Evolutionary conservation across 768 basidiomycete species (phyloP).

Genomic region (Nidularia sp.): DNA sequence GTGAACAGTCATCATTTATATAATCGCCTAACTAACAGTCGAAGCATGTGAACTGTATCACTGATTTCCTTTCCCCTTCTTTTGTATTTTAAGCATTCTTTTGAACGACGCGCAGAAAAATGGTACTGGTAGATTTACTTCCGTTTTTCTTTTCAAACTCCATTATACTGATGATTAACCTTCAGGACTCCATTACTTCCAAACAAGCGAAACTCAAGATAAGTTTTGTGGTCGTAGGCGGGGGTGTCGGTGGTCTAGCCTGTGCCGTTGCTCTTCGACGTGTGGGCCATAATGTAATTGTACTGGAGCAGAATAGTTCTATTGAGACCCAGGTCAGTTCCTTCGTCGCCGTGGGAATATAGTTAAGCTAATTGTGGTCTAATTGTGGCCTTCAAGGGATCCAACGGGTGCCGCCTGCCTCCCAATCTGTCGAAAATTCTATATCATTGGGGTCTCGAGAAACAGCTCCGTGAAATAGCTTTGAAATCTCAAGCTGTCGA

Average conservation of each 20-base stretch:
- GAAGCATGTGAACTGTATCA: background rate
- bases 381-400: background rate
- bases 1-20: no score
- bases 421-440: slow-evolving; percentile 57
- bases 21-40: background rate
- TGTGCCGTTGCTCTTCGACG: slow-evolving; percentile 49
- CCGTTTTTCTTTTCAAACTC: background rate
- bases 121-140: background rate
- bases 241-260: slow-evolving; percentile 48
- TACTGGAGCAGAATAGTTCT: slow-evolving; percentile 36
- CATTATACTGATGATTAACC: background rate
- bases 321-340: slow-evolving; percentile 5
- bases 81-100: background rate
- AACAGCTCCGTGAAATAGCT: slow-evolving; percentile 14
- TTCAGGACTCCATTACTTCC: background rate
- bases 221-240: slow-evolving; percentile 32
- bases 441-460: slow-evolving; percentile 47
- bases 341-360: background rate
- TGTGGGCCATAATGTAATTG: slow-evolving; percentile 50
- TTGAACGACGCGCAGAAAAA: background rate
- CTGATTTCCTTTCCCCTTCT: background rate
- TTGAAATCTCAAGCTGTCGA: slow-evolving; percentile 19
- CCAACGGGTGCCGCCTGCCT: slow-evolving; percentile 27
- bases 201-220: slow-evolving; percentile 12
- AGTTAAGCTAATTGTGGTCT: background rate